Conservation (phyloP, 495 filamentous ascomycete species). For the Aspergillus steynii region DNA sequence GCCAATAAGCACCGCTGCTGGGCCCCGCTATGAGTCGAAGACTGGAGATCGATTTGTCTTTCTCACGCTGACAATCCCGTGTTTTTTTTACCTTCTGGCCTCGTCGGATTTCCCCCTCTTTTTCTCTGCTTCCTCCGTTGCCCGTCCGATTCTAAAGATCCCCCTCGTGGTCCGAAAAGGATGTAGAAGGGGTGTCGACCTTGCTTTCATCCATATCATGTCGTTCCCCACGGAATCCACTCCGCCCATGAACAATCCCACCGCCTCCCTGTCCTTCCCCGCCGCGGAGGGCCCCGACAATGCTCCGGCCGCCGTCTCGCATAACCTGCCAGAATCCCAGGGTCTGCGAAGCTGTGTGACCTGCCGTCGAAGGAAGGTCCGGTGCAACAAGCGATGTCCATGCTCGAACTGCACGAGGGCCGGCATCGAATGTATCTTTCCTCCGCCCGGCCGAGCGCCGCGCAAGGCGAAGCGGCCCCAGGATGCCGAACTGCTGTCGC, state of each 20-base stretch:
- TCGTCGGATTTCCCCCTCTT: background rate
- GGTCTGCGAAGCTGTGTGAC: conserved; percentile 80
- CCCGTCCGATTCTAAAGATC: background rate
- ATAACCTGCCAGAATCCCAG: conserved; percentile 27
- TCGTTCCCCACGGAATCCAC: conserved; percentile 22
- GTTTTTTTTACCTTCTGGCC: background rate
- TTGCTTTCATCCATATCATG: conserved; percentile 20
- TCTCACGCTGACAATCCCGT: background rate
- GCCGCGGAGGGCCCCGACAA: conserved; percentile 16
- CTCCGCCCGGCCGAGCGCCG: conserved; percentile 77
- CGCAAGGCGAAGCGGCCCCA: conserved; percentile 64
- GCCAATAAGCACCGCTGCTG: conserved; percentile 3
- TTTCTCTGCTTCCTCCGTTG: background rate
- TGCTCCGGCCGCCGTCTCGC: conserved; percentile 1
- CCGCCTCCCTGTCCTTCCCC: conserved; percentile 5
- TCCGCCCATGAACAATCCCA: conserved; percentile 7
- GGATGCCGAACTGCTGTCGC: conserved; percentile 75
- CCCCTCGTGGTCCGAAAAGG: background rate
- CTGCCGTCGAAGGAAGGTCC: conserved; percentile 80
- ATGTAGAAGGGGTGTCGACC: background rate
- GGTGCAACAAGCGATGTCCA: conserved; percentile 80
- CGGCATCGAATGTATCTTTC: conserved; percentile 80
- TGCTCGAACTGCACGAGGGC: conserved; percentile 83
- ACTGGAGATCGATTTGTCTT: conserved; percentile 16
- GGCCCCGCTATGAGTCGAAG: conserved; percentile 21